phyloP scores from a whole-genome alignment of 139 green algal genomes.

The Coelastrella sp. region DNA sequence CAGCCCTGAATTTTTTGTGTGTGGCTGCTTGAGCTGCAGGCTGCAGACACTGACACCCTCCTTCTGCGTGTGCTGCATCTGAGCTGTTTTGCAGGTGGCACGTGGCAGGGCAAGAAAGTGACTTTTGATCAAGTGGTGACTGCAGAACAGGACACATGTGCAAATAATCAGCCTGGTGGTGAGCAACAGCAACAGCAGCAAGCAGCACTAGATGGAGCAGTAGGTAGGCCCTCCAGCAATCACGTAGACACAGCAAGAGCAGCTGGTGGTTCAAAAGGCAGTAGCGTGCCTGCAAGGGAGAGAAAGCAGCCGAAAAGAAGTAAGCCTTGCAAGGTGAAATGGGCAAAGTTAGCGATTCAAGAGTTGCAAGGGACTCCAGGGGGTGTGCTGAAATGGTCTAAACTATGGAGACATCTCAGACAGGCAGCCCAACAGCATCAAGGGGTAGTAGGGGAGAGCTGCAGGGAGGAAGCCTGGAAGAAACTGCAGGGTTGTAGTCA shows the following conservation, averaged over 20 bases:
- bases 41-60: neutral
- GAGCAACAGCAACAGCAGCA: conserved; percentile 23
- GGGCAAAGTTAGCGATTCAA: conserved; percentile 25
- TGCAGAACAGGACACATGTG: neutral
- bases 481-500: conserved; percentile 16
- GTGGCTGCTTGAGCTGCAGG: neutral
- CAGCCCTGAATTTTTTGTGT: neutral
- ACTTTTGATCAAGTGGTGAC: conserved; percentile 71
- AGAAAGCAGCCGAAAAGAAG: neutral
- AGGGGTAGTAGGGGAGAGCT: neutral
- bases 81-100: conserved; percentile 54
- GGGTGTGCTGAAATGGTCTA: conserved; percentile 27
- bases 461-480: conserved; percentile 7
- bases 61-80: conserved; percentile 1
- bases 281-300: neutral
- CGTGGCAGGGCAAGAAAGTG: conserved; percentile 80
- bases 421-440: conserved; percentile 4
- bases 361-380: conserved; percentile 15
- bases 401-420: conserved; percentile 24
- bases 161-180: neutral
- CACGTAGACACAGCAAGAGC: neutral
- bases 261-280: neutral
- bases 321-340: conserved; percentile 24
- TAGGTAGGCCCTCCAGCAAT: neutral
- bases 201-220: conserved; percentile 15